phyloP scores from a whole-genome alignment of 78 protist genomes.

The Dictyostelium purpureum region DNA sequence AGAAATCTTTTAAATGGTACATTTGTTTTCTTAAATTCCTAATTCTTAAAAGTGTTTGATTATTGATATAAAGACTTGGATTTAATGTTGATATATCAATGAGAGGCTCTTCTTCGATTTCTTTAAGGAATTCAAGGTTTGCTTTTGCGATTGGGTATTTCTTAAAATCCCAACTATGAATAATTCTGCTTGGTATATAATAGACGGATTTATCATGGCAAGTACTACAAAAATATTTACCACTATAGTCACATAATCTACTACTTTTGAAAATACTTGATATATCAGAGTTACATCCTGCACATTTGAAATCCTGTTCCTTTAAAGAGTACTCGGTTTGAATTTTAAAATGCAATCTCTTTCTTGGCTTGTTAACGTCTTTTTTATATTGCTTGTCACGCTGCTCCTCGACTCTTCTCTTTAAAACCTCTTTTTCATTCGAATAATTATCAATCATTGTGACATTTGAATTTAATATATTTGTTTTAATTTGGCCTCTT shows the following conservation, averaged over 20 bases:
- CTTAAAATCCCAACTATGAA: slow-evolving; percentile 45
- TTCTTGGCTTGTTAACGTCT: slow-evolving; percentile 2
- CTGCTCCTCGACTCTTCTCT: background rate
- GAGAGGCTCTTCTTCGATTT: slow-evolving; percentile 24
- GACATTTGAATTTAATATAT: background rate
- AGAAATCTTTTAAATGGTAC: slow-evolving; percentile 50
- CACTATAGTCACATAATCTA: slow-evolving; percentile 47
- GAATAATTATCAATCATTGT: slow-evolving; percentile 3
- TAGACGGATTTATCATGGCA: slow-evolving; percentile 37
- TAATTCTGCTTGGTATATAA: slow-evolving; percentile 31
- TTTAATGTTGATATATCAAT: slow-evolving; percentile 42
- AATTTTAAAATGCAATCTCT: slow-evolving; percentile 16
- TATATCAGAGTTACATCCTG: background rate
- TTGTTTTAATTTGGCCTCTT: background rate
- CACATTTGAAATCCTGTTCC: slow-evolving; percentile 35
- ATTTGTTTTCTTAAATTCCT: slow-evolving; percentile 47
- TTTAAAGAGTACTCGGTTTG: background rate
- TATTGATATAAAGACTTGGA: slow-evolving; percentile 9
- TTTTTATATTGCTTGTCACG: background rate
- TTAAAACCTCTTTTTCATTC: background rate
- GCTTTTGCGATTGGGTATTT: slow-evolving; percentile 15
- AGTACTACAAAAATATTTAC: slow-evolving; percentile 33
- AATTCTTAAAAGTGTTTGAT: slow-evolving; percentile 8
- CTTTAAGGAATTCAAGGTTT: background rate
- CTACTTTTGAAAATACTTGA: slow-evolving; percentile 14